Percentiles rank a stretch among this genome's conserved stretches.
phyloP scores from a whole-genome alignment of 768 basidiomycete species.

The Lentinus brumalis region DNA sequence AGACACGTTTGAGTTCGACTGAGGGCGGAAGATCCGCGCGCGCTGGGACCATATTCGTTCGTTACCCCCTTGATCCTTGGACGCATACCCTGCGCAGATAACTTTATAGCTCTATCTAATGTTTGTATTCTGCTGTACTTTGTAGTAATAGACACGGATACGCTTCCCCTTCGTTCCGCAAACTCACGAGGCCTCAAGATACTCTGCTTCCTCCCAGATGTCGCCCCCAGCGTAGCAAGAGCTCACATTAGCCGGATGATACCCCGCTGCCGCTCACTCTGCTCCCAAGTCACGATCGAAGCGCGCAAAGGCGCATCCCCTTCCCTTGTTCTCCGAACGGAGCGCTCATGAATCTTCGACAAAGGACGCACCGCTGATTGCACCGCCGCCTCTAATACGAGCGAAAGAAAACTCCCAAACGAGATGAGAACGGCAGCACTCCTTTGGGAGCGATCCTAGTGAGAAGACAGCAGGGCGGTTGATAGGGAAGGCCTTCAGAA shows the following conservation, averaged over 20 bases:
- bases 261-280: no score
- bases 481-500: slow-evolving; percentile 15
- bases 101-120: slow-evolving; percentile 29
- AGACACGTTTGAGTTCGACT: slow-evolving; percentile 41
- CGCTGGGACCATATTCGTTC: not conserved
- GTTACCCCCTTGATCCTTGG: not conserved
- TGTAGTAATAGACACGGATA: slow-evolving; percentile 1
- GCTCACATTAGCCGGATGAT: no score
- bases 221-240: no score
- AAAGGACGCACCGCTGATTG: not conserved
- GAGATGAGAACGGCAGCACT: slow-evolving; percentile 8
- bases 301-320: no score
- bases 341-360: not conserved
- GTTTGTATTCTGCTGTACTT: slow-evolving; percentile 19
- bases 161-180: not conserved
- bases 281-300: no score
- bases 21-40: not conserved
- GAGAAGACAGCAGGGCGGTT: slow-evolving; percentile 5
- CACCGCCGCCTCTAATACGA: no score
- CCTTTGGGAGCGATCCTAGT: slow-evolving; percentile 4
- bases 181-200: no score
- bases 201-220: no score
- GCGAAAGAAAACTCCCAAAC: not conserved
- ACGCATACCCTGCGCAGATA: slow-evolving; percentile 12
- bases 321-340: no score